Evolutionary conservation across 1,284 basidiomycete species (phyloP).

Genomic region (Pseudozyma sp.): DNA sequence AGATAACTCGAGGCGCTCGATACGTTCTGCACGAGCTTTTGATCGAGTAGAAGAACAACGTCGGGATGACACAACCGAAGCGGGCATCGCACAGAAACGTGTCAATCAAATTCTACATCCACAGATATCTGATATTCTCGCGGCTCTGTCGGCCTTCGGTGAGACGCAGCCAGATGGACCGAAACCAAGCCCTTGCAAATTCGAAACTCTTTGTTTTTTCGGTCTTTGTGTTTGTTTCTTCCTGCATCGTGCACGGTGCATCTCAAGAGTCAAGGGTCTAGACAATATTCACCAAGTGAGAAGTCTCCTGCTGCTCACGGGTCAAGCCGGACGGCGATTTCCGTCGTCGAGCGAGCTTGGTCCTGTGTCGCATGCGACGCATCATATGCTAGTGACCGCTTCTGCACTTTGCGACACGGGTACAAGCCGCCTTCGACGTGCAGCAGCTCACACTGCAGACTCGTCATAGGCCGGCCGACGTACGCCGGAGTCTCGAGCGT

Average conservation of each 20-base stretch:
- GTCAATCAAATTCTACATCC: too few relatives aligned
- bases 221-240: neutral
- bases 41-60: too few relatives aligned
- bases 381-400: neutral
- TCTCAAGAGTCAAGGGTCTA: constrained; percentile 12
- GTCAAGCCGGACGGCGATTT: constrained; percentile 23
- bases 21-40: too few relatives aligned
- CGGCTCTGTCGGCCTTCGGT: constrained; percentile 6
- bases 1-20: too few relatives aligned
- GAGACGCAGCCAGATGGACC: neutral
- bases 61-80: neutral
- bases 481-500: neutral
- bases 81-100: too few relatives aligned
- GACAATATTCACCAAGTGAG: neutral
- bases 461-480: constrained; percentile 22
- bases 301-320: constrained; percentile 4
- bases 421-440: too few relatives aligned
- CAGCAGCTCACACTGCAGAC: neutral
- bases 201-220: constrained; percentile 6
- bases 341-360: constrained; percentile 15
- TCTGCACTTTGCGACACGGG: neutral
- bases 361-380: neutral
- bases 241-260: constrained; percentile 13
- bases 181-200: neutral
- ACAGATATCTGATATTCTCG: too few relatives aligned